Evolutionary conservation across 192 early-diverging fungal species (phyloP).

Genomic region (Podochytrium sp.): DNA sequence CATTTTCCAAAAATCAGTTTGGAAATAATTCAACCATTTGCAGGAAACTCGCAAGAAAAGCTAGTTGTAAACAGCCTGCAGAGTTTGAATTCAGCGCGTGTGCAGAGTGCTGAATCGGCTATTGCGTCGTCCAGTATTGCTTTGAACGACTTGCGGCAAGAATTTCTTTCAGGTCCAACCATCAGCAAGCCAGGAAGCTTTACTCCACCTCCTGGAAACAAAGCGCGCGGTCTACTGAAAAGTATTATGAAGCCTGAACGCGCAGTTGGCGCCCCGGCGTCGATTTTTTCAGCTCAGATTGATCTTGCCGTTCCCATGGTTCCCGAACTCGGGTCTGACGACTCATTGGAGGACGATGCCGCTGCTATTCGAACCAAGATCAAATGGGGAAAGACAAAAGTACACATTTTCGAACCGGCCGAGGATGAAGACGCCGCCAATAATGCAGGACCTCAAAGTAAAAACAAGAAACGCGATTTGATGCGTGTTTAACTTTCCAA

Average conservation of each 20-base stretch:
- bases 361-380: neutral
- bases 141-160: constrained; percentile 10
- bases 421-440: neutral
- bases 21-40: neutral
- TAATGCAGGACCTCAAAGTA: neutral
- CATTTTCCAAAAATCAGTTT: neutral
- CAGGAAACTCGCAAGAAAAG: neutral
- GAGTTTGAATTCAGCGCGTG: neutral
- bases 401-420: neutral
- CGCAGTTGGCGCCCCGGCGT: no score
- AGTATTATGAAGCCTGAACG: constrained; percentile 1
- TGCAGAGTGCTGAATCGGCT: neutral
- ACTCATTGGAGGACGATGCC: neutral
- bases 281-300: neutral
- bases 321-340: no score
- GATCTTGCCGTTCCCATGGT: no score
- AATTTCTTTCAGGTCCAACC: constrained; percentile 4
- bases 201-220: neutral
- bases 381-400: constrained; percentile 9
- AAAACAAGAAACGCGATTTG: constrained; percentile 19
- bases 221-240: neutral
- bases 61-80: neutral
- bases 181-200: neutral
- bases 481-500: constrained; percentile 19
- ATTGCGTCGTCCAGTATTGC: neutral